Conservation (phyloP, 768 basidiomycete species). For the Mycena galericulata region DNA sequence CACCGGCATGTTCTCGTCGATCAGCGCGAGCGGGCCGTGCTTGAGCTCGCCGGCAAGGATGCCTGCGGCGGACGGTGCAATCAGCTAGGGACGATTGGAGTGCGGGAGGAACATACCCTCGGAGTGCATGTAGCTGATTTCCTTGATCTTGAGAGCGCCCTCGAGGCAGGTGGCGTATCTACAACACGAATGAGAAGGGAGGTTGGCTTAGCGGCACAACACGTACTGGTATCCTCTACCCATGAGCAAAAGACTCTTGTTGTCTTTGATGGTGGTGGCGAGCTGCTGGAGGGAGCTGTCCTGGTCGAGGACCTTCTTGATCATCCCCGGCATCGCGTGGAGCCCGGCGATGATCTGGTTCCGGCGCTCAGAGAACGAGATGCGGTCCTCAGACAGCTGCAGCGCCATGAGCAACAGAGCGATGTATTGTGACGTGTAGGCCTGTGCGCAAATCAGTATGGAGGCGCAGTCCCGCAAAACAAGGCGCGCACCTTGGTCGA, state of each 20-base stretch:
- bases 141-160: constrained; percentile 99
- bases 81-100: constrained; percentile 10
- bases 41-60: constrained; percentile 99
- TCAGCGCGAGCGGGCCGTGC: constrained; percentile 96
- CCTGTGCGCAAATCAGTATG: constrained; percentile 55
- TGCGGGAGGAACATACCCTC: constrained; percentile 62
- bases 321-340: constrained; percentile 89
- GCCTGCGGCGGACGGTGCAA: constrained; percentile 56
- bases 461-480: not conserved
- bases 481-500: constrained; percentile 84
- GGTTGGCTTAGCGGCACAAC: constrained; percentile 8
- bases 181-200: constrained; percentile 17
- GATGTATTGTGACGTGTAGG: constrained; percentile 99
- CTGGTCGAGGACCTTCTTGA: constrained; percentile 86
- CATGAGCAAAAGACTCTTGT: constrained; percentile 94
- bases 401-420: constrained; percentile 99
- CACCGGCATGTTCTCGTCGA: constrained; percentile 98
- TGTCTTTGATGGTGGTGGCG: constrained; percentile 81
- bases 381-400: constrained; percentile 96
- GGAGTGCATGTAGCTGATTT: constrained; percentile 94
- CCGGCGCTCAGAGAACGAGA: constrained; percentile 90
- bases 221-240: constrained; percentile 96
- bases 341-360: constrained; percentile 94
- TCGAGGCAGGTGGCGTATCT: constrained; percentile 97
- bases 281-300: constrained; percentile 85